Evolutionary conservation across 345 rosid species (phyloP), one percentile per base, ranked within the genome.

Genomic region (Chamaenerion angustifolium): DNA sequence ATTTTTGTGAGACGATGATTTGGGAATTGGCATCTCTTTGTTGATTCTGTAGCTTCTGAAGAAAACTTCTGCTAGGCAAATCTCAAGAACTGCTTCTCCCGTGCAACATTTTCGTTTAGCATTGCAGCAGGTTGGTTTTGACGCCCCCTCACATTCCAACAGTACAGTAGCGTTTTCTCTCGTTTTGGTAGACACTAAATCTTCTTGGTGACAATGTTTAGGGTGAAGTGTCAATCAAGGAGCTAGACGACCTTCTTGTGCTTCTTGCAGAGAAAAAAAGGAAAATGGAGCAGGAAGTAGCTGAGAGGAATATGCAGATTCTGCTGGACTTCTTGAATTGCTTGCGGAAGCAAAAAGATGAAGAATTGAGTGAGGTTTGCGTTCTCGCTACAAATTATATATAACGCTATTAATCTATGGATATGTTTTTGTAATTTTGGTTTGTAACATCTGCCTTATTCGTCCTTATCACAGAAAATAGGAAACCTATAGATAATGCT

Each of bases 281-380:
- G 25, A 92, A 92, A 72, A 80, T 82, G 88, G 96, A 92, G 58
- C 95, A 87, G 67, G 98, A 92, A 75, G 96, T 84, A 72, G 82
- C 95, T 46, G 98, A 87, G 76, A 82, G 95, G 69, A 87, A 84
- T 73, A 92, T 84, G 98, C 95, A 92, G 74, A 82, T 92, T 69
- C 72, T 92, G 41, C 58, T 92, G 56, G 93, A 88, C 64, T 92
- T 92, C 73, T 70, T 92, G 72, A 81, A 77, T 48, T 77, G 83
- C 70, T 68, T 87, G 51, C 70, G 82, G 62, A 92, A 87, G 80
- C 94, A 84, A 66, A 87, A 84, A 69, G 88, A 73, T 57, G 96
- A 84, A 56, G 96, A 92, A 68, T 64, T 92, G 45, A 77, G 71
- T 56, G 94, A 84, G 96, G 98, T 92, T 57, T 47, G 75, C n/a